Percentiles rank a stretch among this genome's conserved stretches.
These are phyloP conservation scores for Sideroxylon spinosum DNA, from an alignment of 179 eudicot species.

Conservation along the genomic window DNA sequence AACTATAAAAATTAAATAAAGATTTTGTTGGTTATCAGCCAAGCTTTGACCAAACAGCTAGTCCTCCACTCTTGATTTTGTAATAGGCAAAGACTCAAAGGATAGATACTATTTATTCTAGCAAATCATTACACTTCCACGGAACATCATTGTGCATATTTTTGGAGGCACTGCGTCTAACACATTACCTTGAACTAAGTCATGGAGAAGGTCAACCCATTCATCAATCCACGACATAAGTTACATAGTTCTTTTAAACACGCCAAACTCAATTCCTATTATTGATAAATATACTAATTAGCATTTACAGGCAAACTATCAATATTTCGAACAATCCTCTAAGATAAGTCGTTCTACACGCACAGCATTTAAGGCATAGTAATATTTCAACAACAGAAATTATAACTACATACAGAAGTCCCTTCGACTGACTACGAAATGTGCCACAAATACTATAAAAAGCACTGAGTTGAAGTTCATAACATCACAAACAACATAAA, in stretches of 20 bases:
- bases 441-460: neutral
- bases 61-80: neutral
- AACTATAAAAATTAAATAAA: too few relatives aligned
- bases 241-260: neutral
- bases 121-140: neutral
- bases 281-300: neutral
- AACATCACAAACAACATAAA: conserved; percentile 4
- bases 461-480: neutral
- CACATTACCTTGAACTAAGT: neutral
- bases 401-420: neutral
- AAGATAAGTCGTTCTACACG: too few relatives aligned
- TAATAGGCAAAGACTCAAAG: neutral
- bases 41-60: neutral
- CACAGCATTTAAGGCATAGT: neutral
- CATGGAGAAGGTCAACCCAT: neutral
- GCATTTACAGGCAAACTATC: neutral
- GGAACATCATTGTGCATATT: neutral
- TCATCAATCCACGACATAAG: neutral
- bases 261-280: neutral
- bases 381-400: neutral
- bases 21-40: too few relatives aligned
- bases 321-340: neutral
- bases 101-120: neutral
- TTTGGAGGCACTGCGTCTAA: neutral
- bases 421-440: neutral